Evolutionary conservation across 148 eudicot species (phyloP).

Genomic region (Rhododendron williamsianum): DNA sequence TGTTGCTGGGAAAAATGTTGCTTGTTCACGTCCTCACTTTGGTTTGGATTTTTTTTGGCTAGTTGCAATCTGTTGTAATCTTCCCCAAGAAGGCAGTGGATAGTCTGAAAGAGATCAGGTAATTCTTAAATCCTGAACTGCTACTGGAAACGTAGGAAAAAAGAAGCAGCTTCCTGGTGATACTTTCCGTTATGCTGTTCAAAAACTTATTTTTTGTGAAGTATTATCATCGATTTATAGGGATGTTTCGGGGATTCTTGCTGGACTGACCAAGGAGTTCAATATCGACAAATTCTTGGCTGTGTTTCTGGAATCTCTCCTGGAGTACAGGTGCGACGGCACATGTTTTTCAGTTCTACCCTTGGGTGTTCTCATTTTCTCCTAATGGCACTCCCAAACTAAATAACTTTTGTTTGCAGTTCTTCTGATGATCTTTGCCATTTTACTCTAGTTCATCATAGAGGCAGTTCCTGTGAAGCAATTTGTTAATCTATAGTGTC

Average conservation of each 20-base stretch:
- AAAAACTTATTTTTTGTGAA: not conserved
- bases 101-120: slow-evolving; percentile 51
- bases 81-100: slow-evolving; percentile 78
- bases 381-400: not conserved
- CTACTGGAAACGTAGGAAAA: not conserved
- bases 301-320: slow-evolving; percentile 59
- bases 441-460: slow-evolving; percentile 40
- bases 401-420: slow-evolving; percentile 34
- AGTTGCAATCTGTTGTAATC: slow-evolving; percentile 64
- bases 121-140: not conserved
- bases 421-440: slow-evolving; percentile 45
- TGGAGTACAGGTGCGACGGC: slow-evolving; percentile 46
- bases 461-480: slow-evolving; percentile 47
- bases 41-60: slow-evolving; percentile 11
- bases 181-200: not conserved
- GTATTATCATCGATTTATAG: slow-evolving; percentile 16
- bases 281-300: slow-evolving; percentile 66
- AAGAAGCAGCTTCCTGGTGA: not conserved
- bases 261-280: slow-evolving; percentile 57
- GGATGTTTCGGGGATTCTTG: slow-evolving; percentile 60
- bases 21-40: not conserved
- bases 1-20: not conserved
- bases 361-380: not conserved
- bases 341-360: not conserved
- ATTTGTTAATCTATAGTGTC: slow-evolving; percentile 41